phyloP scores from a whole-genome alignment of 1,139 yeast species.

The Yamadazyma aaseri region DNA sequence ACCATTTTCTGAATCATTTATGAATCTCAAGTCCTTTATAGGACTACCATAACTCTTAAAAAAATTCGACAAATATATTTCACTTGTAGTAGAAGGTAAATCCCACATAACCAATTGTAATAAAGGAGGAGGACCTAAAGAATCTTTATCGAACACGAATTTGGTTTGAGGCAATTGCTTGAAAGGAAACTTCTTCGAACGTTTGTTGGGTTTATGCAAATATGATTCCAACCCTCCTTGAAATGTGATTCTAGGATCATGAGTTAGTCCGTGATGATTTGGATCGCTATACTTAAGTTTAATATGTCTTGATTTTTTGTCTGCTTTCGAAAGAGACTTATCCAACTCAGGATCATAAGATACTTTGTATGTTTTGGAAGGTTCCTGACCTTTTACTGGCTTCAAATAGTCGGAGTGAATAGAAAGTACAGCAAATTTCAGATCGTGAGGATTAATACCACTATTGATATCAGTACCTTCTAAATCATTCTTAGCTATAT shows the following conservation, averaged over 20 bases:
- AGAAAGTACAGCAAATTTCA: conserved; percentile 27
- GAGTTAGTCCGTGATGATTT: conserved; percentile 31
- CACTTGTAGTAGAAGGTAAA: conserved; percentile 49
- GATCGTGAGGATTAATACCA: conserved; percentile 34
- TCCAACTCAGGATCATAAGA: conserved; percentile 59
- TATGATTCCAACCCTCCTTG: conserved; percentile 26
- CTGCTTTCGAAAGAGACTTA: conserved; percentile 26
- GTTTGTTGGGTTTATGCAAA: conserved; percentile 41
- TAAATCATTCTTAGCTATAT: conserved; percentile 7
- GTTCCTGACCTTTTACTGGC: conserved; percentile 12
- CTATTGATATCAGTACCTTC: conserved; percentile 32
- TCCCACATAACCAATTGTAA: conserved; percentile 71
- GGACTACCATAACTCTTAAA: conserved; percentile 61
- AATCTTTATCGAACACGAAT: conserved; percentile 62
- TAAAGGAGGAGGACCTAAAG: conserved; percentile 75
- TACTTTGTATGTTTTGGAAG: conserved; percentile 41
- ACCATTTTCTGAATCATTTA: conserved; percentile 74
- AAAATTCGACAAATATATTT: conserved; percentile 47
- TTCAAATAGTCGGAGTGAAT: conserved; percentile 29
- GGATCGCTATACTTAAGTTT: conserved; percentile 39
- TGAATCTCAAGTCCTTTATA: conserved; percentile 51
- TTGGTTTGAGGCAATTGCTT: conserved; percentile 53
- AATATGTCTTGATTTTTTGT: conserved; percentile 36
- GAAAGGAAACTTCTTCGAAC: conserved; percentile 44
- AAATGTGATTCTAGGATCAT: conserved; percentile 37